Base-by-base conservation (phyloP, 2,329 filamentous ascomycete species). In the Pestalotiopsis sp. region DNA sequence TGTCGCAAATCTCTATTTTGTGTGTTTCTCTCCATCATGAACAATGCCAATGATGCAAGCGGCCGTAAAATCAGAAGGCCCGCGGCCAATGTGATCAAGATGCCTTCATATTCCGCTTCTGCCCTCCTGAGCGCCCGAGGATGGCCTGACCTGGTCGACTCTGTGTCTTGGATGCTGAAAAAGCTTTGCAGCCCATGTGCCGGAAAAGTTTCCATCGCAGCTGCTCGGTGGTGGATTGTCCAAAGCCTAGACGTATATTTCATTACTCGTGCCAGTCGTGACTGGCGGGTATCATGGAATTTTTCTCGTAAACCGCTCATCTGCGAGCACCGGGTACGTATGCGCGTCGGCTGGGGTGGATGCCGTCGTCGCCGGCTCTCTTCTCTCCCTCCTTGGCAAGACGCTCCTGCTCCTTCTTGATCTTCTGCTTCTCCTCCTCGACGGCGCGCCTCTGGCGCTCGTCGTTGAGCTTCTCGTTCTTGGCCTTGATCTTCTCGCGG, bases 391-490 rank as follows among this genome's bases (percentile, higher is more conserved):
- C 71, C 68, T 74, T 72, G 68, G 74, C 68, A 41, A 74, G 71
- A 70, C 76, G 73, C 68, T 73, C 71, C 69, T 75, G 70, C 62
- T 72, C 77, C 66, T 74, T 77, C 77, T 82, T 83, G 20, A 73
- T 76, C 71, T 80, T 86, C n/a, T 73, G 73, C 68, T 76, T 82
- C 68, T 82, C 81, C 75, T 82, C 79, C 69, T 77, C 77, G 73
- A 84, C 80, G 39, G 85, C 83, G 45, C 86, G 80, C 73, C 85
- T 82, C 60, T 80, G 76, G 57, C 87, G 83, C 80, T 88, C 85
- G 76, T 92, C 93, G 73, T 93, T 88, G 64, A 98, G 86, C 82
- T 95, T 95, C 75, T 88, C 85, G 83, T 98, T 98, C 88, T 97
- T 98, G 68, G 87, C 87, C 75, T 88, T 86, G 79, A 98, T 93